Percentiles rank a stretch among this genome's conserved stretches.
phyloP scores from a whole-genome alignment of 148 eudicot species.

The Camellia sinensis region DNA sequence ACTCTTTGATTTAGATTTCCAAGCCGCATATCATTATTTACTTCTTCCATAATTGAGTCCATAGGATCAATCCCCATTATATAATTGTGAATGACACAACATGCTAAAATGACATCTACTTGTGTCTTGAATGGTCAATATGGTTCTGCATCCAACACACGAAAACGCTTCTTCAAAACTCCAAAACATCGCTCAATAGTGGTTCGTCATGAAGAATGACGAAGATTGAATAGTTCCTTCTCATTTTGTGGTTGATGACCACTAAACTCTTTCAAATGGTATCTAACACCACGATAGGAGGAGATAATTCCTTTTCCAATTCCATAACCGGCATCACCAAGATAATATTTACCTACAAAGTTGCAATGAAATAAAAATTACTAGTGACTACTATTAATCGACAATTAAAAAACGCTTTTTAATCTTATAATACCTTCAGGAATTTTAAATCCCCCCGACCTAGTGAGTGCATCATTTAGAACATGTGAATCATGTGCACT shows the following conservation, averaged over 20 bases:
- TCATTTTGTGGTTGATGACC: not conserved
- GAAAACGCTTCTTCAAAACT: not conserved
- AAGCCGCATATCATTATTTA: not conserved
- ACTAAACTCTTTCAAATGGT: constrained; percentile 5
- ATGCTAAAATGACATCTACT: constrained; percentile 4
- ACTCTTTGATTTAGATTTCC: not conserved
- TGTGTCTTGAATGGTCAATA: not conserved
- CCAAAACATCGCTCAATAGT: not conserved
- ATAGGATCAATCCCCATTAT: not conserved
- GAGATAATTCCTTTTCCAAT: not conserved
- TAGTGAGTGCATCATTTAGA: not conserved
- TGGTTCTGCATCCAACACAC: constrained; percentile 12
- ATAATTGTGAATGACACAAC: constrained; percentile 7
- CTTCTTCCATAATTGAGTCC: not conserved
- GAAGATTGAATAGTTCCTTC: not conserved
- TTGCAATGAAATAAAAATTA: not conserved
- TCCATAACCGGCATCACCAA: not conserved
- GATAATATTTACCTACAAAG: not conserved
- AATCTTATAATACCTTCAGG: not conserved
- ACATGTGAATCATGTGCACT: not conserved
- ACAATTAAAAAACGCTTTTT: not conserved
- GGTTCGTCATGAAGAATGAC: not conserved
- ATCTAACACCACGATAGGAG: not conserved
- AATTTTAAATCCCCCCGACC: not conserved
- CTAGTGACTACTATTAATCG: not conserved